Evolutionary conservation across 805 yeast genomes (phyloP).

Genomic region (Alloascoidea africana): DNA sequence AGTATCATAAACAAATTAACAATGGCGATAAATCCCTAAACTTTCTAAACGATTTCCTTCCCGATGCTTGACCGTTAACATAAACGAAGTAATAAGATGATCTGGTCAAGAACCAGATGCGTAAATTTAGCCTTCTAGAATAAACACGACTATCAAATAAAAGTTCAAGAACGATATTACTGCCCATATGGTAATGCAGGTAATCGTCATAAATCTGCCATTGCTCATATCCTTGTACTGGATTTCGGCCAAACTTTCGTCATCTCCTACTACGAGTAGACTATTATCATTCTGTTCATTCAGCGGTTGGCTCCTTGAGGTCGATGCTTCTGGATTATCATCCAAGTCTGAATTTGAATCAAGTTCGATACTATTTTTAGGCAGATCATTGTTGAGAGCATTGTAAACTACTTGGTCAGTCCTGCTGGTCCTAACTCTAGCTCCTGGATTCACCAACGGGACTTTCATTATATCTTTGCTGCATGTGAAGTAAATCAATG

Average conservation of each 20-base stretch:
- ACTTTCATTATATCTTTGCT: slow-evolving; percentile 47
- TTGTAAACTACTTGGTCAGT: neutral
- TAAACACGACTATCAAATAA: slow-evolving; percentile 52
- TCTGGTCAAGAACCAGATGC: too few species aligned
- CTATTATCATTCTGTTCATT: too few species aligned
- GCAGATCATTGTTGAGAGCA: too few species aligned
- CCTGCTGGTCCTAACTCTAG: neutral
- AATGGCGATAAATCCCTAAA: too few species aligned
- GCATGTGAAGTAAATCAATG: slow-evolving; percentile 70
- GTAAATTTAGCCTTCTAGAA: too few species aligned
- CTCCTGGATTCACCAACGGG: slow-evolving; percentile 7
- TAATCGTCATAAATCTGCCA: slow-evolving; percentile 33
- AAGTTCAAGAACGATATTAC: slow-evolving; percentile 57
- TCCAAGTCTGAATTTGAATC: neutral
- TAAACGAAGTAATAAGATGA: too few species aligned
- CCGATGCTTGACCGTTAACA: too few species aligned
- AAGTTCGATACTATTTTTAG: neutral
- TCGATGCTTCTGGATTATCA: neutral
- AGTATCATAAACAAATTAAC: too few species aligned
- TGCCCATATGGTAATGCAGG: slow-evolving; percentile 52
- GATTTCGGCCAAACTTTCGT: neutral
- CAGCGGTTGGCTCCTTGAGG: neutral
- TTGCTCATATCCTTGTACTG: slow-evolving; percentile 53
- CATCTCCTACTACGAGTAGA: neutral
- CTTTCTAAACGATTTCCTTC: too few species aligned